Evolutionary conservation across 192 early-diverging fungal species (phyloP).

Genomic region (Spizellomyces punctatus): DNA sequence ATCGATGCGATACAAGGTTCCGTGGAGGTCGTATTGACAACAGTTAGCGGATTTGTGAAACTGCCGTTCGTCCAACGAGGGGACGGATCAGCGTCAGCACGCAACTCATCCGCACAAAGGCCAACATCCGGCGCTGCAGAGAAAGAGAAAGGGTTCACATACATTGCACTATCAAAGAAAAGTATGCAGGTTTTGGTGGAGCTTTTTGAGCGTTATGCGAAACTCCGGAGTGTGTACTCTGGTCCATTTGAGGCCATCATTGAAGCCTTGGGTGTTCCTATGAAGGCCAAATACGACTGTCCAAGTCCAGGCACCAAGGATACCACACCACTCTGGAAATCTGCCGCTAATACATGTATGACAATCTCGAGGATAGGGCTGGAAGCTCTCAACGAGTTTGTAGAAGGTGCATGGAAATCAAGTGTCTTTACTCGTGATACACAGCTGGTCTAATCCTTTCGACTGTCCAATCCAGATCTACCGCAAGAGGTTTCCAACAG

Average conservation of each 20-base stretch:
- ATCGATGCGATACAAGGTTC: constrained; percentile 29
- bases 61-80: constrained; percentile 41
- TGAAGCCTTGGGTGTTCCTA: constrained; percentile 66
- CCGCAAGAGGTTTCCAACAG: constrained; percentile 53
- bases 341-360: constrained; percentile 63
- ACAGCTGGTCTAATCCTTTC: constrained; percentile 7
- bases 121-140: background rate
- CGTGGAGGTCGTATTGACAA: constrained; percentile 30
- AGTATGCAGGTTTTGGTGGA: constrained; percentile 56
- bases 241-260: constrained; percentile 40
- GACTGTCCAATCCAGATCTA: constrained; percentile 33
- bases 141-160: constrained; percentile 56
- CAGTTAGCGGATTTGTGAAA: constrained; percentile 39
- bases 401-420: constrained; percentile 10
- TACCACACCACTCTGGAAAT: constrained; percentile 73
- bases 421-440: background rate
- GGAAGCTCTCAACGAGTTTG: constrained; percentile 34
- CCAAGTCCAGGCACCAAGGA: constrained; percentile 71
- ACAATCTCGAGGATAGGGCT: constrained; percentile 52
- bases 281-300: constrained; percentile 76
- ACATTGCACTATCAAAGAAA: constrained; percentile 74
- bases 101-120: background rate
- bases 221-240: constrained; percentile 49
- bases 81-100: constrained; percentile 7
- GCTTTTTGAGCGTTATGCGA: constrained; percentile 57